Conservation (phyloP, 2,329 filamentous ascomycete genomes). For the Camptophora hylomeconis region DNA sequence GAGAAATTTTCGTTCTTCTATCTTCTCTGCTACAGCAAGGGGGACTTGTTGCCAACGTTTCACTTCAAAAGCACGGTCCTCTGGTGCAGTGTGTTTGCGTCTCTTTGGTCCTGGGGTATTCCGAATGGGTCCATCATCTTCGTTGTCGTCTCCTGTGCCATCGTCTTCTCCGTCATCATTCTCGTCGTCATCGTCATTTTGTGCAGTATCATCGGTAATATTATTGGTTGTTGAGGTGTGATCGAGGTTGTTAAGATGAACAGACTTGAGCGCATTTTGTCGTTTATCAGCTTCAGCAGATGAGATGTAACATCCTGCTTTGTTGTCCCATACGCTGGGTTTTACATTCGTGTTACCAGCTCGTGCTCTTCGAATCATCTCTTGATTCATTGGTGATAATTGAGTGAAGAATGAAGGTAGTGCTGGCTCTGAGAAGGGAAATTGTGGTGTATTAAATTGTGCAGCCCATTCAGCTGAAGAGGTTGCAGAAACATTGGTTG, state of each 20-base stretch:
- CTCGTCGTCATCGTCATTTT: conserved; percentile 22
- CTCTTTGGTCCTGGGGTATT: conserved; percentile 8
- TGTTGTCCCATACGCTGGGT: conserved; percentile 12
- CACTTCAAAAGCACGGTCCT: conserved; percentile 39
- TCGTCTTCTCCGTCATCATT: conserved; percentile 24
- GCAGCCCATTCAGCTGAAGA: conserved; percentile 6
- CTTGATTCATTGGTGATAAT: conserved; percentile 41
- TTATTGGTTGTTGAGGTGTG: neutral
- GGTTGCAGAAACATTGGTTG: conserved; percentile 14
- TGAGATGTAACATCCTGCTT: conserved; percentile 11
- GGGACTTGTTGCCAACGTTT: conserved; percentile 47
- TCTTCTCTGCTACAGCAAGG: conserved; percentile 37
- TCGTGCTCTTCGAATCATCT: conserved; percentile 13
- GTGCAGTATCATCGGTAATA: conserved; percentile 3
- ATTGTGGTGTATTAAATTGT: conserved; percentile 28
- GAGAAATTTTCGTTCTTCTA: conserved; percentile 47
- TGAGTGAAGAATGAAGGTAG: conserved; percentile 81
- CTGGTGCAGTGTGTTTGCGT: conserved; percentile 7
- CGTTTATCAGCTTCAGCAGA: conserved; percentile 5
- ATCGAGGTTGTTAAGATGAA: conserved; percentile 6
- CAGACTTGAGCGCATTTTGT: conserved; percentile 4
- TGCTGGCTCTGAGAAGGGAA: conserved; percentile 65
- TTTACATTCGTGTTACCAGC: conserved; percentile 11
- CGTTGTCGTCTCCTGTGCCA: conserved; percentile 21
- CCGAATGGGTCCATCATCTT: conserved; percentile 13